Evolutionary conservation across 164 flowering plant genomes (phyloP), one percentile per base, ranked within the genome.

Genomic region (Aristolochia contorta): DNA sequence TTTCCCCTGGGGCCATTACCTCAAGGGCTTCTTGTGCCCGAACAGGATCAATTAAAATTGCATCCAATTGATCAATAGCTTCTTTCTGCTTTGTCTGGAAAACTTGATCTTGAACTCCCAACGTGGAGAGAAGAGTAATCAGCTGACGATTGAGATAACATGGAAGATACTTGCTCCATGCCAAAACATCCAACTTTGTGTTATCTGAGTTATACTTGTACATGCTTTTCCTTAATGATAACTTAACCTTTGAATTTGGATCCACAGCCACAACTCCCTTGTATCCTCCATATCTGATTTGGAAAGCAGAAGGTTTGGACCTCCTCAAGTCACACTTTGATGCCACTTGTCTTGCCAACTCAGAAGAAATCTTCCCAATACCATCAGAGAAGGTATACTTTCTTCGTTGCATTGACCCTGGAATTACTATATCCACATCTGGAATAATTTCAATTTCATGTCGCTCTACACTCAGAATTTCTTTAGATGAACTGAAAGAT

Each of bases 261-360:
- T 92, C 96, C 59, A 85, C 78, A 30, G 96, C 96, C 46, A 91
- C 91, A 50, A 92, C 94, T 41, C 98, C 98, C 77, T 89, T 92
- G 64, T 77, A 92, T 0, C 98, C 98, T 50, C 86, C 89, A 70
- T 80, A 87, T 37, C 98, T 74, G 49, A 92, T 84, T 65, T 89
- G 96, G 63, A 79, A 89, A 6, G 93, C 89, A 56, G 96, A 89
- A n/a, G 98, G 97, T 27, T 67, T 67, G 24, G n/a, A 54, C 46
- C 60, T 50, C 58, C 65, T 69, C 13, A 74, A 48, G 19, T 73
- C 82, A 71, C 91, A 87, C 71, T 89, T 86, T 21, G 0, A 50
- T 4, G 97, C 91, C 59, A 92, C 94, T 60, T 30, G 68, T 19
- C 22, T 48, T 32, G 96, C 98, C 70, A 92, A 82, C 0, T 72